Evolutionary conservation across 345 rosid genomes (phyloP), one percentile per base, ranked within the genome.

Genomic region (Ceriops zippeliana): DNA sequence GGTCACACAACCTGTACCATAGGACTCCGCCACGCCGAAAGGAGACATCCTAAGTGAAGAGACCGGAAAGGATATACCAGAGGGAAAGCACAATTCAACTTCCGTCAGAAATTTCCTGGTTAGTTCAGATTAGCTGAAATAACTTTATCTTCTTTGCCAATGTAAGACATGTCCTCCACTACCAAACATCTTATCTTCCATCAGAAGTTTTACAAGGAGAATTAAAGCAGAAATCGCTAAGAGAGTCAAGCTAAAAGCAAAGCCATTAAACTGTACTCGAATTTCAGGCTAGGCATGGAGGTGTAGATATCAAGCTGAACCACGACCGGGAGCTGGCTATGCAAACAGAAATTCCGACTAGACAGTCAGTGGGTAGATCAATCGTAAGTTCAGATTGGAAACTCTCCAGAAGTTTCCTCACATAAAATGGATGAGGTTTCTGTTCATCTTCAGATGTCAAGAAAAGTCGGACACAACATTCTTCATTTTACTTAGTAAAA

Each of bases 341-440:
- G 6, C 79, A 58, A 68, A 70, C 52, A 6, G 82, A 67, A 31
- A 84, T 86, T 61, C 92, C 88, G n/a, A 74, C 81, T 46, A 81
- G 78, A 61, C 83, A 75, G 58, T 87, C 93, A 47, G 54, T 79
- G 26, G 85, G 85, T 67, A 87, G 92, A 53, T 89, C 96, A 52
- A 28, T 84, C 65, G 93, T 90, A 93, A 86, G 93, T 84, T 63
- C 92, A 86, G 75, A 85, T 89, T 1, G 84, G 86, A 72, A 80
- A 85, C 66, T 90, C 93, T n/a, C 62, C 58, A 19, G 84, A 76
- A 66, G 82, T 79, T 47, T 75, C 79, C 13, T 80, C 83, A 19
- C 52, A 72, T 62, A 60, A 26, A 62, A 84, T 84, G 68, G 88
- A 81, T 60, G 78, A 74, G 66, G 71, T 52, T 20, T 64, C 73